Conservation (phyloP, 2,329 filamentous ascomycete species). For the Cladosporium sp. region DNA sequence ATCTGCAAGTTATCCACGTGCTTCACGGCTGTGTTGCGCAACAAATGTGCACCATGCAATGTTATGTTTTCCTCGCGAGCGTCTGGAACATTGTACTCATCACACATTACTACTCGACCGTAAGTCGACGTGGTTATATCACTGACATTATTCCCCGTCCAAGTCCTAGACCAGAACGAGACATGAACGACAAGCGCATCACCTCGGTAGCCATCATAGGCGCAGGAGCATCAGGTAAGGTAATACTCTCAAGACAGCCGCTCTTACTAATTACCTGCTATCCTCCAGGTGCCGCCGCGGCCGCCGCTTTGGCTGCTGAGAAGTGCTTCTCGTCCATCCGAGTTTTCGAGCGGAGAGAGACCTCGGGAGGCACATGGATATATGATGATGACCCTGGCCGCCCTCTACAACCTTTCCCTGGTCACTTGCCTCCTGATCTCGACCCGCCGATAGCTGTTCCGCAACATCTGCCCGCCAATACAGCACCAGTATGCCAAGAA, state of each 20-base stretch:
- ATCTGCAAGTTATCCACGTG: no score
- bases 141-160: no score
- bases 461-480: slow-evolving; percentile 36
- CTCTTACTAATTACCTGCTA: slow-evolving; percentile 11
- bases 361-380: slow-evolving; percentile 40
- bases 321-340: slow-evolving; percentile 31
- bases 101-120: no score
- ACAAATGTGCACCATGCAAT: no score
- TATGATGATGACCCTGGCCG: slow-evolving; percentile 45
- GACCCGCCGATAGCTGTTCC: slow-evolving; percentile 48
- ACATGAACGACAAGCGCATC: neutral
- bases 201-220: slow-evolving; percentile 5
- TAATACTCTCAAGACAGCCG: neutral
- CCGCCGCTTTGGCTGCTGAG: slow-evolving; percentile 34
- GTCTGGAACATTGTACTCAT: no score
- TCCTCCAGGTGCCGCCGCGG: slow-evolving; percentile 29
- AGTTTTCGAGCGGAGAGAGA: slow-evolving; percentile 34
- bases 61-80: no score
- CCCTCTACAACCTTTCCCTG: slow-evolving; percentile 36
- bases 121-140: no score
- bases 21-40: no score
- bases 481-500: slow-evolving; percentile 42
- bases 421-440: slow-evolving; percentile 40
- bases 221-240: slow-evolving; percentile 7
- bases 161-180: neutral